Evolutionary conservation across 768 basidiomycete genomes (phyloP).

Genomic region (Phlebiopsis flavidoalba): DNA sequence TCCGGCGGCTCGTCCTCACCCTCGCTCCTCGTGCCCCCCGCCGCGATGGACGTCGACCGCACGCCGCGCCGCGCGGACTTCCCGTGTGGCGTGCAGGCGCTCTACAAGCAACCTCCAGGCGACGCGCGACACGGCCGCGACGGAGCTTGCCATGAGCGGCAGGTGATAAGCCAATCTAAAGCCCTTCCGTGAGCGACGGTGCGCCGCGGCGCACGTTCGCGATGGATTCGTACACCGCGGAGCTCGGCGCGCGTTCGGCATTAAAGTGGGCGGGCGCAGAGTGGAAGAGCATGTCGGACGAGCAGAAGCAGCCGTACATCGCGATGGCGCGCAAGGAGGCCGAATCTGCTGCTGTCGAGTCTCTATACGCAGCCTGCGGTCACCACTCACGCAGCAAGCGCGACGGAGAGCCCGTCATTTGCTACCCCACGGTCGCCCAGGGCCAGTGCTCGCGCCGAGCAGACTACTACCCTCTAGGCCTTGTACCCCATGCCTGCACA

Average conservation of each 20-base stretch:
- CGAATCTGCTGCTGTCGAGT: too few relatives aligned
- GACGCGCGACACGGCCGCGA: neutral
- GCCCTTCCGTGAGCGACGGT: too few relatives aligned
- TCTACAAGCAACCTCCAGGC: too few relatives aligned
- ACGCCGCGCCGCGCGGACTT: slow-evolving; percentile 18
- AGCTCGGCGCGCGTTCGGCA: slow-evolving; percentile 18
- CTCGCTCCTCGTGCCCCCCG: neutral
- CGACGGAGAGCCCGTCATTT: too few relatives aligned
- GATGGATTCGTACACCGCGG: slow-evolving; percentile 19
- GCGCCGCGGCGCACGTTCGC: slow-evolving; percentile 15
- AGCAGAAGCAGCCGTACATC: slow-evolving; percentile 47
- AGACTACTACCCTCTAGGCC: too few relatives aligned
- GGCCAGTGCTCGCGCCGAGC: too few relatives aligned
- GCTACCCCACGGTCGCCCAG: too few relatives aligned
- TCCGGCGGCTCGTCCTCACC: neutral
- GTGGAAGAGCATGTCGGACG: slow-evolving; percentile 55
- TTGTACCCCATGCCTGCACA: too few relatives aligned
- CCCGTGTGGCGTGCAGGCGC: slow-evolving; percentile 15
- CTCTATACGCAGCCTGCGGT: too few relatives aligned
- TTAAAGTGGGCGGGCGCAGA: slow-evolving; percentile 72
- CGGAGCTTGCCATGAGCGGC: neutral
- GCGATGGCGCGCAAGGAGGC: slow-evolving; percentile 51
- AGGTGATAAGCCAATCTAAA: too few relatives aligned
- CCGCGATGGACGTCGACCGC: slow-evolving; percentile 18
- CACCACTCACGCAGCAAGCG: too few relatives aligned